These are phyloP conservation scores for Eragrostis tef DNA, from an alignment of 202 grass and related monocot species.

Conservation along the genomic window DNA sequence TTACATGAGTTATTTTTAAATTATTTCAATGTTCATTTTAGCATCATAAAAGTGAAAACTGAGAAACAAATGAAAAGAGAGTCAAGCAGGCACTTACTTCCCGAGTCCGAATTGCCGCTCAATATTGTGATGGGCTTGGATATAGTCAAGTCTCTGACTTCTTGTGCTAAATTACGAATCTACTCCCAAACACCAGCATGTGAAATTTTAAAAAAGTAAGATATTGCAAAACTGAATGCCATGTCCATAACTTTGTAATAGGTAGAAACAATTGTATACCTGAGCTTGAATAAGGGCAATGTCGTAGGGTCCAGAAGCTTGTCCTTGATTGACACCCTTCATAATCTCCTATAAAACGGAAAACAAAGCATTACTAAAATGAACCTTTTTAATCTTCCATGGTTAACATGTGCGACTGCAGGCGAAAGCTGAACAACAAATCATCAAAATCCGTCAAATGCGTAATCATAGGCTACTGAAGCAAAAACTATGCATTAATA, in stretches of 20 bases:
- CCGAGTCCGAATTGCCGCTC: constrained; percentile 67
- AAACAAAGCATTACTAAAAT: constrained; percentile 24
- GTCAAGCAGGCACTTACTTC: constrained; percentile 54
- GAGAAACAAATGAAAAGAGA: background rate
- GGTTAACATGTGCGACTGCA: constrained; percentile 9
- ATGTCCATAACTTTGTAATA: background rate
- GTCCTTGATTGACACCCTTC: constrained; percentile 75
- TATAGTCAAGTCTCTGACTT: constrained; percentile 81
- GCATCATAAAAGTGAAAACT: background rate
- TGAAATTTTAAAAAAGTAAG: constrained; percentile 28
- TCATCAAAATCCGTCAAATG: background rate
- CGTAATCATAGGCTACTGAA: background rate
- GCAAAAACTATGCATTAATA: constrained; percentile 21
- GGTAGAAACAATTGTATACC: constrained; percentile 50
- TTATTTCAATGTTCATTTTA: background rate
- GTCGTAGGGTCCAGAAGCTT: constrained; percentile 60
- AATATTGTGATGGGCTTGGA: constrained; percentile 84
- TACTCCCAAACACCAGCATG: constrained; percentile 49
- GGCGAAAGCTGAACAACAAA: constrained; percentile 20
- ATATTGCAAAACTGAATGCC: constrained; percentile 36
- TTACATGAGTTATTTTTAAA: background rate
- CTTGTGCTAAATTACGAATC: constrained; percentile 90
- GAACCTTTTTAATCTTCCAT: constrained; percentile 20
- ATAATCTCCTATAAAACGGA: constrained; percentile 65
- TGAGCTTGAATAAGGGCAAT: constrained; percentile 86